Evolutionary conservation across 2,329 filamentous ascomycete genomes (phyloP), one percentile per base, ranked within the genome.

Genomic region (Pseudogymnoascus sp.): DNA sequence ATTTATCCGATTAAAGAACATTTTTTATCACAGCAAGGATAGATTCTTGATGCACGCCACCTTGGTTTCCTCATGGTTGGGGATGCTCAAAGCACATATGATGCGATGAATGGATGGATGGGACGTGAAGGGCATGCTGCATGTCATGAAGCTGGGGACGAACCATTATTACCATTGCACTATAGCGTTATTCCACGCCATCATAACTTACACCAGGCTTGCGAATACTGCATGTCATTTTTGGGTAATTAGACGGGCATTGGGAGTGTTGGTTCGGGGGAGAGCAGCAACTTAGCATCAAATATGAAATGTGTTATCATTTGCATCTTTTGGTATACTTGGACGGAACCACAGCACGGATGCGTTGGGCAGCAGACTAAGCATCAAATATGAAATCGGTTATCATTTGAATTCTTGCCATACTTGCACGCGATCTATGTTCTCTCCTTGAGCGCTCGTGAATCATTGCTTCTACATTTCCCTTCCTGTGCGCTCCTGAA

Each of bases 401-500:
- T 55, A 35, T 60, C 16, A 23, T 26, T 60, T 60, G 59, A 11
- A 26, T 45, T 49, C 5, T 33, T 19, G 10, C 16, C 2, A 14
- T 33, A 14, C 19, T 12, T 43, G 19, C 4, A 23, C 39, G 39
- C 23, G 21, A 43, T 43, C 10, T 23, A 43, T 11, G 16, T 2
- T 19, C n/a, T 55, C 26, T 55, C 29, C 26, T 55, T 16, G 26
- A 31, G 6, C 26, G n/a, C n/a, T 55, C 49, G 29, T 35, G 11
- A 38, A 39, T 49, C 59, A 23, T 26, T 12, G 35, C 11, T 21
- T 41, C 58, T 60, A 37, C 8, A 29, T 41, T 21, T 52, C 45
- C 10, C 45, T 52, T 31, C 26, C n/a, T n/a, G 45, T 66, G 37
- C 14, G 65, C 63, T 64, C 65, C 49, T 62, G 64, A 29, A 64